Evolutionary conservation across 306 rosid species (phyloP).

Genomic region (Senna tora): DNA sequence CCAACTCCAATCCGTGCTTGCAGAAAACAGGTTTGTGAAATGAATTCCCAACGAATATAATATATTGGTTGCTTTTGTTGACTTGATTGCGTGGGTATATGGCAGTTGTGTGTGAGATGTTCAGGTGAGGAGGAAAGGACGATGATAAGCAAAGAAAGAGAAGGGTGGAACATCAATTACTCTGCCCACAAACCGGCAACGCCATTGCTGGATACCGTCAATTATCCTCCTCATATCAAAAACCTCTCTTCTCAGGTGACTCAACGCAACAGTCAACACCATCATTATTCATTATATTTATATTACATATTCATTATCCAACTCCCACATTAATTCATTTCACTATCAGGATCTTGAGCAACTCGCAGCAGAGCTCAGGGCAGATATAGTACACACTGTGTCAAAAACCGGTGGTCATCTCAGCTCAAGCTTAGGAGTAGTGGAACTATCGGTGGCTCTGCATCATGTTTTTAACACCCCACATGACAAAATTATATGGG

Average conservation of each 20-base stretch:
- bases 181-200: constrained; percentile 59
- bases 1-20: constrained; percentile 30
- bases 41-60: not conserved
- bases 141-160: constrained; percentile 42
- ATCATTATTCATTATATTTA: too few relatives aligned
- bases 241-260: constrained; percentile 61
- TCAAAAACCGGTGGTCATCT: constrained; percentile 78
- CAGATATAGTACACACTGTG: constrained; percentile 60
- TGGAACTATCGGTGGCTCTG: constrained; percentile 70
- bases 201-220: constrained; percentile 75
- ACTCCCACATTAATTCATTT: too few relatives aligned
- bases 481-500: constrained; percentile 77
- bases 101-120: constrained; percentile 55
- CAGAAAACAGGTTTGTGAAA: constrained; percentile 52
- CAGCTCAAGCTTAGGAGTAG: constrained; percentile 79
- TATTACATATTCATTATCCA: too few relatives aligned
- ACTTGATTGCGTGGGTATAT: too few relatives aligned
- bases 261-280: too few relatives aligned
- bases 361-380: constrained; percentile 73
- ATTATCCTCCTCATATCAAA: constrained; percentile 73
- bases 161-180: constrained; percentile 57
- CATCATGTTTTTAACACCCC: constrained; percentile 78
- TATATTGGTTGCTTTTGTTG: not conserved
- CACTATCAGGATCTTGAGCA: constrained; percentile 75
- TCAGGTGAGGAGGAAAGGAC: constrained; percentile 44